Percentiles rank a stretch among this genome's conserved stretches.
Evolutionary conservation across 1,139 yeast genomes (phyloP).

Genomic region (Debaryomyces singareniensis): DNA sequence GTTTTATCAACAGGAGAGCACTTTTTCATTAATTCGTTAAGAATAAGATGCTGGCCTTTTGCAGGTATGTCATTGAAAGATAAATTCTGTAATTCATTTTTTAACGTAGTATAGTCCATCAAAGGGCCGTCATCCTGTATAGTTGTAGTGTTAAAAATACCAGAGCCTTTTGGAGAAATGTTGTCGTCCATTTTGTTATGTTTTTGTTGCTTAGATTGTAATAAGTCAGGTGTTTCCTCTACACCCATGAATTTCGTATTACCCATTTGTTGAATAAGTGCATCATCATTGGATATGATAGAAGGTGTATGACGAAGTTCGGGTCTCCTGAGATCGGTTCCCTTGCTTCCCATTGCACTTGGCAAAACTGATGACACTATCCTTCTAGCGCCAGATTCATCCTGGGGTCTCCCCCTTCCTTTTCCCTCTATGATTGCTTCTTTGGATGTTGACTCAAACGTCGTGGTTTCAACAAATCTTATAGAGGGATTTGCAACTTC

Average conservation of each 20-base stretch:
- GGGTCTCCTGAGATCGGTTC: slow-evolving; percentile 1
- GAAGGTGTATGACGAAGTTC: slow-evolving; percentile 19
- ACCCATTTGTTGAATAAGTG: slow-evolving; percentile 29
- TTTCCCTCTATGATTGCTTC: slow-evolving; percentile 11
- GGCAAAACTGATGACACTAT: not conserved
- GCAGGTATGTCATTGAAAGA: slow-evolving; percentile 86
- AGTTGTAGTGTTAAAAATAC: not conserved
- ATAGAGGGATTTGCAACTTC: slow-evolving; percentile 16
- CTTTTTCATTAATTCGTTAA: slow-evolving; percentile 76
- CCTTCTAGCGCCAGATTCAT: not conserved
- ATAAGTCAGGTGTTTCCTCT: slow-evolving; percentile 14
- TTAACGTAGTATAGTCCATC: slow-evolving; percentile 23
- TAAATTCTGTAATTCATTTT: slow-evolving; percentile 34
- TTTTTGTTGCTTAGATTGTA: no score
- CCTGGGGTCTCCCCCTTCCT: no score
- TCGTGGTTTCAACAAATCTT: slow-evolving; percentile 21
- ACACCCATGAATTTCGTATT: slow-evolving; percentile 30
- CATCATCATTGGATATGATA: slow-evolving; percentile 33
- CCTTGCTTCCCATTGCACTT: not conserved
- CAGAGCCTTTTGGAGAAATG: not conserved
- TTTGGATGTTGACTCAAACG: slow-evolving; percentile 9
- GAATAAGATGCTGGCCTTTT: slow-evolving; percentile 79
- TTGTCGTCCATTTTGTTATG: not conserved
- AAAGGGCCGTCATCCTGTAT: not conserved
- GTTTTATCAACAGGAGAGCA: slow-evolving; percentile 53